A percentile compares a stretch with the other conserved stretches of the same genome.
phyloP scores from a whole-genome alignment of 768 basidiomycete genomes.

The Leccinum boreale region DNA sequence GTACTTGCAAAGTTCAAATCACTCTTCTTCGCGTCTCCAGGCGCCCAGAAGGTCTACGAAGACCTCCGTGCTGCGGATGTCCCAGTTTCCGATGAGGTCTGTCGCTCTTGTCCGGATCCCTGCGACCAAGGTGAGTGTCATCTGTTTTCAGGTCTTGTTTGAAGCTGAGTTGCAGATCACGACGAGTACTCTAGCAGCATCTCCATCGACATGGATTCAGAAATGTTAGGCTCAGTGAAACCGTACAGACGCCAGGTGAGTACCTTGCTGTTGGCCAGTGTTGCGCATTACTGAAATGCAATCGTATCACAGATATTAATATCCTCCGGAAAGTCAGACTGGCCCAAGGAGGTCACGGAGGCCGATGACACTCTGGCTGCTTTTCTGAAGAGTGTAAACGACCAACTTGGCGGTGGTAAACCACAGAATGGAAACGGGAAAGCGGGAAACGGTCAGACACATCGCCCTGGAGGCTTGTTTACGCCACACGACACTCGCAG shows the following conservation, averaged over 20 bases:
- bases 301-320: constrained; percentile 62
- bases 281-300: not conserved
- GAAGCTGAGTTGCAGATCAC: constrained; percentile 47
- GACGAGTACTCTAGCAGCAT: constrained; percentile 72
- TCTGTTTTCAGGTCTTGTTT: constrained; percentile 28
- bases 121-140: constrained; percentile 60
- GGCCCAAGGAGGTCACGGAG: constrained; percentile 77
- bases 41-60: constrained; percentile 40
- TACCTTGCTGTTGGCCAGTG: not conserved
- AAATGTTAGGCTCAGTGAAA: constrained; percentile 84
- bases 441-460: constrained; percentile 5
- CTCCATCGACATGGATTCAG: constrained; percentile 72
- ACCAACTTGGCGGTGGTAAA: constrained; percentile 8
- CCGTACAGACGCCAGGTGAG: constrained; percentile 79
- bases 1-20: constrained; percentile 25
- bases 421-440: not conserved
- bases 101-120: constrained; percentile 71
- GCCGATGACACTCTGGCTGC: constrained; percentile 70
- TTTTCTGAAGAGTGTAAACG: constrained; percentile 36
- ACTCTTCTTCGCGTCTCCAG: constrained; percentile 20
- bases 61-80: constrained; percentile 56
- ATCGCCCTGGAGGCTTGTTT: constrained; percentile 50
- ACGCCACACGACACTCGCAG: constrained; percentile 49
- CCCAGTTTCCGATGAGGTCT: constrained; percentile 65
- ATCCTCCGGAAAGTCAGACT: constrained; percentile 87